Evolutionary conservation across 2,329 filamentous ascomycete species (phyloP), one percentile per base, ranked within the genome.

Genomic region (Apiospora hydei): DNA sequence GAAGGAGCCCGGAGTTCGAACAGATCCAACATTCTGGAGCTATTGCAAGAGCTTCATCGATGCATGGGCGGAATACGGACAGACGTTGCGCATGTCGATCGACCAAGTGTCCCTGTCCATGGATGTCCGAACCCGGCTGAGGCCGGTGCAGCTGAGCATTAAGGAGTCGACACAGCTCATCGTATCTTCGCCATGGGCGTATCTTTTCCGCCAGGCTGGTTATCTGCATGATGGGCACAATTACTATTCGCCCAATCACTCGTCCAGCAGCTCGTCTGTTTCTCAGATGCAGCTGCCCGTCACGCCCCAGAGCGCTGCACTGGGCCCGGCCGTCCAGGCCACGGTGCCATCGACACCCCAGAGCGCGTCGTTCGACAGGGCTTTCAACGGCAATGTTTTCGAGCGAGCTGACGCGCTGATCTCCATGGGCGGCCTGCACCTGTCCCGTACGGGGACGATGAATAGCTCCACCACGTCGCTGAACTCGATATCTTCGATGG

Each of bases 261-360:
- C 80, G 71, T 72, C 79, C 24, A 76, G 77, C 30, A 80, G 77
- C 67, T 67, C 69, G 41, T 41, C 49, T 21, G 75, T 77, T 53
- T 74, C 79, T 13, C 80, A 77, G 69, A 74, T 80, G 49, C 82
- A 83, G 70, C 76, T 95, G 49, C 95, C 95, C 11, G 94, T 96
- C 78, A 98, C 95, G 1, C 95, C 96, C 10, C 88, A 98, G 74
- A 96, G 94, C 77, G 95, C 95, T 21, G 95, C 95, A 1, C 86
- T 98, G 6, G 96, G 95, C 0, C 94, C 95, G 7, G 95, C 95
- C 26, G 94, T 95, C 71, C 95, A 97, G 82, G 95, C 95, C 0
- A 98, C 94, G 0, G 92, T 98, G 14, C 93, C 94, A 4, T 93
- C 89, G 3, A 94, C 90, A 0, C 90, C 90, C 13, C 86, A 90